Base-by-base conservation (phyloP, 2,329 filamentous ascomycete genomes). In the Phyllosticta citribraziliensis region DNA sequence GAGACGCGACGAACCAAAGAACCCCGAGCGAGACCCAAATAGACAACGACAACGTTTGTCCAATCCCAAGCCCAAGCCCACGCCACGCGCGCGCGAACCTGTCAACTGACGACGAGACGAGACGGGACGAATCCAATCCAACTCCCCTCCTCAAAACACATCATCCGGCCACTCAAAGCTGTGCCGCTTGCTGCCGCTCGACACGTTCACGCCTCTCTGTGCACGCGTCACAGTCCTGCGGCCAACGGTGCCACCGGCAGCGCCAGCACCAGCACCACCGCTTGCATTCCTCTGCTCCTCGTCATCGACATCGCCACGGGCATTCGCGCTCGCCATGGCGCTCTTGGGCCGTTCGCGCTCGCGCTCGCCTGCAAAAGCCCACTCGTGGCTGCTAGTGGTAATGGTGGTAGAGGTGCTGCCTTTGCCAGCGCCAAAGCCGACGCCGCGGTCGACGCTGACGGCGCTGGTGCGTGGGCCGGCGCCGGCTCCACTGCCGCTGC, bases 261-360 rank as follows among this genome's bases (percentile, higher is more conserved):
- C 2, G 70, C 71, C 17, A 73, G 57, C 6, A 65, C 66, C n/a
- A 70, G 70, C 3, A 73, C 70, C 8, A 57, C 56, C 6, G 69
- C 60, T 72, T 69, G 0, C 71, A 71, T 12, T 67, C 67, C 19
- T 72, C 65, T 65, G 5, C 67, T 66, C 14, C 22, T 62, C 60
- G 51, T 60, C 14, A 35, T 60, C 20, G 58, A 33, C 20, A 51
- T 33, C 35, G 54, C 57, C 19, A 17, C 14, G 35, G 52, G 51
- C 52, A 47, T 30, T 11, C 33, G 53, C 52, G 47, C 52, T 40
- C 33, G 33, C 33, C 33, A 40, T 40, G 33, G 51, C 22, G 51
- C 19, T 52, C 22, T 52, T 24, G 9, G 51, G 51, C 19, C 51
- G 19, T 52, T 52, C 51, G 51, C 22, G 19, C 17, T n/a, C 47